Conservation (phyloP, 1,284 basidiomycete species). For the Puccinia triticina region DNA sequence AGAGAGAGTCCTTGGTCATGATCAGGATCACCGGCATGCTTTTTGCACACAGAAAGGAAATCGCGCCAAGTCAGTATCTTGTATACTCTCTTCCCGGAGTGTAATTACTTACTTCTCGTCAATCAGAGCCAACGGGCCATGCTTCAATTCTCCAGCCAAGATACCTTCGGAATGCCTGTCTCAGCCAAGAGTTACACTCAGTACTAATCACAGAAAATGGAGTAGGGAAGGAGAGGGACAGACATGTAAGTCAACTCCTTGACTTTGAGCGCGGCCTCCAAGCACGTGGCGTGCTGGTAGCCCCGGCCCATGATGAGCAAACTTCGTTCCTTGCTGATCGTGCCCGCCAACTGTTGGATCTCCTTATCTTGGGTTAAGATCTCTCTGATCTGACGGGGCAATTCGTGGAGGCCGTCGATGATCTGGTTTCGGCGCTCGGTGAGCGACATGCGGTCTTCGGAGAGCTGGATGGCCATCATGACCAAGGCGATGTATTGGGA, state of each 20-base stretch:
- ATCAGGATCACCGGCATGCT: conserved; percentile 76
- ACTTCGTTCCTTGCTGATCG: conserved; percentile 78
- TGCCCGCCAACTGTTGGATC: conserved; percentile 80
- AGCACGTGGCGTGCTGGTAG: conserved; percentile 94
- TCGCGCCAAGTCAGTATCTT: conserved; percentile 12
- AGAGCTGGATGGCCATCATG: conserved; percentile 97
- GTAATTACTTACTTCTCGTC: conserved; percentile 84
- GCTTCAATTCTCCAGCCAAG: conserved; percentile 96
- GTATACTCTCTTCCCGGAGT: not conserved
- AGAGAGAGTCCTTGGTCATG: conserved; percentile 98
- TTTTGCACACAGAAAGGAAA: not conserved
- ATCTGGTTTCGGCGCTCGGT: conserved; percentile 87
- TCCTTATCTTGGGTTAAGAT: conserved; percentile 80
- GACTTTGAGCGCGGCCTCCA: conserved; percentile 98
- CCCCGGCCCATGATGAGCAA: conserved; percentile 97
- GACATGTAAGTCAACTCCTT: conserved; percentile 72
- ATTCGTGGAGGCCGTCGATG: conserved; percentile 86
- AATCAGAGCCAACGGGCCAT: conserved; percentile 93
- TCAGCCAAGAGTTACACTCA: not conserved
- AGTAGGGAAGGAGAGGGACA: not conserved
- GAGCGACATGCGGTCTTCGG: conserved; percentile 93
- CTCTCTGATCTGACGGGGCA: conserved; percentile 85
- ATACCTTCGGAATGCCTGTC: conserved; percentile 67
- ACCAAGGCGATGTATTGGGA: conserved; percentile 98
- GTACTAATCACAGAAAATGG: not conserved